Base-by-base conservation (phyloP, 371 early-diverging fungal genomes). In the Haplosporangium sp. region DNA sequence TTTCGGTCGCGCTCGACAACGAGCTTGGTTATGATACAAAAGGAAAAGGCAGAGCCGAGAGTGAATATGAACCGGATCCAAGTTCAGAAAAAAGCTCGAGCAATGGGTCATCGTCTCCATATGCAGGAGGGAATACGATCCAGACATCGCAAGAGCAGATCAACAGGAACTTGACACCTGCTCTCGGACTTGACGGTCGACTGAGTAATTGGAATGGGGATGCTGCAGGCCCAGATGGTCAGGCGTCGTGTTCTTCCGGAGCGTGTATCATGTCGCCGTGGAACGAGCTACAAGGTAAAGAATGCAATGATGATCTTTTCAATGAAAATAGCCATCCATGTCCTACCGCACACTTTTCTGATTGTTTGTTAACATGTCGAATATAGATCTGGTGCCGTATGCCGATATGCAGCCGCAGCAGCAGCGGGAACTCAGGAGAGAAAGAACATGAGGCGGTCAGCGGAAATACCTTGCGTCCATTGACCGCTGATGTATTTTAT, bases 231-330 rank as follows among this genome's bases (percentile, higher is more conserved):
- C 79, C 72, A 40, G 79, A 71, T 36, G 72, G 79, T 0, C 80
- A 73, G 64, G 80, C 80, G 9, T 73, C 65, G 9, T 79, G 80
- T 55, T 37, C 67, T 0, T 65, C 73, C 4, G 80, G 73, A 3
- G 73, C 69, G 8, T 79, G 80, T 47, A 65, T 79, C 45, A 79
- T 79, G 80, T 72, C 80, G 9, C 73, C 80, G 4, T 79, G 80
- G 80, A 79, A 68, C 50, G 80, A 79, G 16, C 61, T 72, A 4
- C 80, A 79, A 59, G 76, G 70, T 76, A 70, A 56, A 40, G 6
- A 46, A 53, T 18, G 1, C 10, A 16, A 20, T 18, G 36, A 2
- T 54, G 2, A 10, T 5, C 13, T 20, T 13, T 43, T 43, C 7
- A 43, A 43, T 59, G 59, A 48, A 53, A n/a, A 47, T 29, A 29